phyloP scores from a whole-genome alignment of 73 alveolate genomes.

The Stentor roeselii region DNA sequence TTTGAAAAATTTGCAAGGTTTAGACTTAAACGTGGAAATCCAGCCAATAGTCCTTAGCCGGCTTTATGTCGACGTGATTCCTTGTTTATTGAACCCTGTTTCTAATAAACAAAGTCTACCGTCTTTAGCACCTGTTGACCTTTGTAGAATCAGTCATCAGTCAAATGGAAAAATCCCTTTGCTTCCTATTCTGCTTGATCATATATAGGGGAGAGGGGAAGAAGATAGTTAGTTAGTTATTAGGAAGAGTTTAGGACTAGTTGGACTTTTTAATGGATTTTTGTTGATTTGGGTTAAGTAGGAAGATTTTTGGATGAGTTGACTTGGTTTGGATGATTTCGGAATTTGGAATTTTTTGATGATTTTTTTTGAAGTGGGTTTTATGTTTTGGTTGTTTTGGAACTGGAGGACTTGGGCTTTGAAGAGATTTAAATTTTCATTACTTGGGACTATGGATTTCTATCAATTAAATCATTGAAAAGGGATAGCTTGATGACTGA shows the following conservation, averaged over 20 bases:
- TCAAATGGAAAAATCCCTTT: background rate
- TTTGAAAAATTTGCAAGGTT: background rate
- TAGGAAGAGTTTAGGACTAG: background rate
- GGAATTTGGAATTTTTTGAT: background rate
- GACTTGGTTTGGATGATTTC: background rate
- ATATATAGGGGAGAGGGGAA: background rate
- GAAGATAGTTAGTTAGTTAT: background rate
- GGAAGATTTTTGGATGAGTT: background rate
- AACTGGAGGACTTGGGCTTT: background rate
- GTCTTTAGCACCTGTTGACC: background rate
- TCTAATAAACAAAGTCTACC: background rate
- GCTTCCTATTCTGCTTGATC: slow-evolving; percentile 1
- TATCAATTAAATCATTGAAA: too few species aligned
- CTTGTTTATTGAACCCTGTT: background rate
- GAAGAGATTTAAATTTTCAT: background rate
- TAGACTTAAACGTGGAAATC: too few species aligned
- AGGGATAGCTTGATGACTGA: too few species aligned
- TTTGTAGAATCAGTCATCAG: background rate
- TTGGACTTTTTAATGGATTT: too few species aligned
- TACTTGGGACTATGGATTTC: background rate
- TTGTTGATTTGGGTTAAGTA: background rate
- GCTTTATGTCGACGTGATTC: background rate
- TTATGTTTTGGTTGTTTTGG: background rate
- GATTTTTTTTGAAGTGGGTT: background rate
- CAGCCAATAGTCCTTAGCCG: background rate